These are phyloP conservation scores for Colletotrichum spaethianum DNA, from an alignment of 2,329 filamentous ascomycete species.

Conservation along the genomic window DNA sequence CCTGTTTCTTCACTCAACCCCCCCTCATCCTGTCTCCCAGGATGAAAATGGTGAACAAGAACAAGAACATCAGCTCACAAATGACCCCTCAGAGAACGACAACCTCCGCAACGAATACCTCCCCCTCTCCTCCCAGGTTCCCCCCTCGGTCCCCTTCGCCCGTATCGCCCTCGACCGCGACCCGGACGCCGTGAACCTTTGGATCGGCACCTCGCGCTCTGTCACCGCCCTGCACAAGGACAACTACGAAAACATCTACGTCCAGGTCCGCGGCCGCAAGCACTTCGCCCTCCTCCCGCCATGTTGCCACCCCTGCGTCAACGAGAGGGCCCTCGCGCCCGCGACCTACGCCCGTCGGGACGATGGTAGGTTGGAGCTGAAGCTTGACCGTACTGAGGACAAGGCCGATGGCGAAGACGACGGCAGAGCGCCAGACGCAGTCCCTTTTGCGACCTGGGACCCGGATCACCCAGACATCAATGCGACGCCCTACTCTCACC, in stretches of 20 bases:
- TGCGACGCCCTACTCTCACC: slow-evolving; percentile 70
- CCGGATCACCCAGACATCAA: slow-evolving; percentile 70
- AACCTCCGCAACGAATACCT: slow-evolving; percentile 83
- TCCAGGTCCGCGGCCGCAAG: slow-evolving; percentile 80
- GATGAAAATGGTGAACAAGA: no score
- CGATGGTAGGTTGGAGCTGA: slow-evolving; percentile 46
- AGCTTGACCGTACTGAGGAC: slow-evolving; percentile 48
- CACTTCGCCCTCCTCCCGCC: slow-evolving; percentile 84
- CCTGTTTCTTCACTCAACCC: slow-evolving; percentile 12
- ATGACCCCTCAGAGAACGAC: slow-evolving; percentile 75
- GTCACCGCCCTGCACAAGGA: slow-evolving; percentile 84
- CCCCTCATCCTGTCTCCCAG: not conserved
- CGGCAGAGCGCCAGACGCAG: slow-evolving; percentile 46
- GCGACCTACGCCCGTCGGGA: slow-evolving; percentile 70
- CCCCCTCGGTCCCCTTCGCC: slow-evolving; percentile 77
- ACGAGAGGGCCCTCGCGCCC: slow-evolving; percentile 70
- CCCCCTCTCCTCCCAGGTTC: slow-evolving; percentile 74
- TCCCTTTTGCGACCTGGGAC: slow-evolving; percentile 83
- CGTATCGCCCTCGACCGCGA: slow-evolving; percentile 74
- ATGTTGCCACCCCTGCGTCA: slow-evolving; percentile 77
- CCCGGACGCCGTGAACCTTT: slow-evolving; percentile 86
- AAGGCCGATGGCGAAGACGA: slow-evolving; percentile 49
- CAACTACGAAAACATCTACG: slow-evolving; percentile 89
- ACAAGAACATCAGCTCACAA: not conserved
- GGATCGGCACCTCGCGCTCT: slow-evolving; percentile 82